Evolutionary conservation across 75 land plant genomes (phyloP), one percentile per base, ranked within the genome.

Genomic region (Picea sitchensis): DNA sequence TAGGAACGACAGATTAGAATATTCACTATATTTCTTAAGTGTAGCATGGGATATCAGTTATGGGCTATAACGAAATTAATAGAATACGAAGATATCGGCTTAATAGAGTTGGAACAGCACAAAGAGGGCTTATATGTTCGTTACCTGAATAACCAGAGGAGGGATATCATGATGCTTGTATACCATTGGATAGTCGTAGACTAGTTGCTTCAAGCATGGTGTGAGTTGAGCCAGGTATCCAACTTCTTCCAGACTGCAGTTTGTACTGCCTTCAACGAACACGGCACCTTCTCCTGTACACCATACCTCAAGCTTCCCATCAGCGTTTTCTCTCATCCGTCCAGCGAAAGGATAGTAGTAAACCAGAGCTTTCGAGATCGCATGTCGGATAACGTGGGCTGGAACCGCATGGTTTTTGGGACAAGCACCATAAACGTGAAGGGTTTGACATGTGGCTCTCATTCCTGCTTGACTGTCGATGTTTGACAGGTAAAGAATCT

Each of bases 261-360:
- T 84, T 0, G 99, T 90, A 14, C 81, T 84, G 31, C 94, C 99
- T 71, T 92, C 94, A n/a, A 93, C 94, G 62, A 96, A 92, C 31
- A 92, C 83, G 21, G 92, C 94, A 0, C 99, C 99, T 65, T 96
- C 91, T 0, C 82, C 92, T 0, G 87, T 84, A 80, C 91, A 92
- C 56, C 92, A 84, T 51, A 93, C 90, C 18, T 89, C 85, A 41
- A 96, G 91, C 84, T 92, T 96, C 80, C 77, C 85, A 58, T 89
- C 90, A 0, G 65, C 14, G 85, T 94, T 93, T 76, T 92, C 81
- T 0, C 90, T 91, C n/a, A 96, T 76, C 77, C 94, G 59, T 15
- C 99, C 99, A 4, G 99, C 96, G 15, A 93, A 85, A 3, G 96
- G 96, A 57, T 89, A 90, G 79, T 90, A 92, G 51, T 86, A 85